Conservation (phyloP, 306 rosid genomes). For the Casuarina glauca region DNA sequence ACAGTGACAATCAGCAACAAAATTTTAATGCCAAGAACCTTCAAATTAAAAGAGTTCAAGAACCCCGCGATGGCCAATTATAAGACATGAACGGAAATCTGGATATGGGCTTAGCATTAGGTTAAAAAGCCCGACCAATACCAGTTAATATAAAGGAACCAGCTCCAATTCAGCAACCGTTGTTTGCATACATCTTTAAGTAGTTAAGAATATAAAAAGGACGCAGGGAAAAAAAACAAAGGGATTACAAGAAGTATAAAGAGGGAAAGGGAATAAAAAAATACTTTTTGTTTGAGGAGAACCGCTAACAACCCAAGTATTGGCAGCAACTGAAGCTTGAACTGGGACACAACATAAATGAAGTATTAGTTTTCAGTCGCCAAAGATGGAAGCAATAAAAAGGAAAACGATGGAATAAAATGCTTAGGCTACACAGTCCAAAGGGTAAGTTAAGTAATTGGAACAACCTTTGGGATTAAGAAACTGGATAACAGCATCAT, state of each 20-base stretch:
- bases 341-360: conserved; percentile 49
- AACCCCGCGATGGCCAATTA: neutral
- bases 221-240: neutral
- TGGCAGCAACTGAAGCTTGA: conserved; percentile 98
- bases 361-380: neutral
- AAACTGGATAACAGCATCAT: conserved; percentile 17
- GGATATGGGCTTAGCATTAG: neutral
- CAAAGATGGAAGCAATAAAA: neutral
- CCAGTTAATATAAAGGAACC: neutral
- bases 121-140: neutral
- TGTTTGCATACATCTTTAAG: neutral
- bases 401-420: neutral
- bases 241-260: neutral
- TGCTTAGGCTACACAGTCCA: neutral
- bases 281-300: conserved; percentile 94
- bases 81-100: neutral
- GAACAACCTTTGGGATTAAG: conserved; percentile 14
- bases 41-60: neutral
- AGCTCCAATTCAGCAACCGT: neutral
- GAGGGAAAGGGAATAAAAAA: neutral
- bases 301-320: conserved; percentile 99
- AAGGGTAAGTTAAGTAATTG: neutral
- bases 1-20: conserved; percentile 2
- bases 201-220: neutral
- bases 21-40: neutral